phyloP scores from a whole-genome alignment of 768 basidiomycete genomes.

The Leucocoprinus sp. region DNA sequence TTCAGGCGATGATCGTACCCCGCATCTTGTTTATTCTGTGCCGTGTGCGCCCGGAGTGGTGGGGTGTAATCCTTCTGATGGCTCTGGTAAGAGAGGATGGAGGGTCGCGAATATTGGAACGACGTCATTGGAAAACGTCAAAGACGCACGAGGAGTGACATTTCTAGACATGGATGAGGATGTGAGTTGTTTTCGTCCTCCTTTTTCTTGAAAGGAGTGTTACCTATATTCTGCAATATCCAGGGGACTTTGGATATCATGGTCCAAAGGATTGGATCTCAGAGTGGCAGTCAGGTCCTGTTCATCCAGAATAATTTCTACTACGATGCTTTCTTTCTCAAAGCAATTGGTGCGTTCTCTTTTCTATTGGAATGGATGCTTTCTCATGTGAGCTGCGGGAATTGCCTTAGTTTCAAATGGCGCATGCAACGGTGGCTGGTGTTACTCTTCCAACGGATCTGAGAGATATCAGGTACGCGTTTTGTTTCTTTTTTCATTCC shows the following conservation, averaged over 20 bases:
- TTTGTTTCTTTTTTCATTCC: background rate
- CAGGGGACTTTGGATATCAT: conserved; percentile 90
- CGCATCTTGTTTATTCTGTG: conserved; percentile 55
- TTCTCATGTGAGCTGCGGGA: background rate
- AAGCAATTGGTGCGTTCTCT: conserved; percentile 70
- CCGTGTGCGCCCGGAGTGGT: conserved; percentile 46
- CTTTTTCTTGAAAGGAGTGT: background rate
- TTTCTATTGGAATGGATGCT: background rate
- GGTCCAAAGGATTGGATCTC: conserved; percentile 72
- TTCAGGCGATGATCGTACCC: conserved; percentile 36
- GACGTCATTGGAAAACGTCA: conserved; percentile 53
- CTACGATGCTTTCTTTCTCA: conserved; percentile 97
- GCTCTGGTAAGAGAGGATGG: conserved; percentile 59
- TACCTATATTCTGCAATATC: background rate
- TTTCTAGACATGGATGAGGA: conserved; percentile 96
- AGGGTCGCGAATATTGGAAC: conserved; percentile 44
- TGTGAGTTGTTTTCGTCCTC: conserved; percentile 46
- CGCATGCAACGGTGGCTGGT: conserved; percentile 80
- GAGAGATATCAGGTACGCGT: conserved; percentile 62
- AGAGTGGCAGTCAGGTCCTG: conserved; percentile 49
- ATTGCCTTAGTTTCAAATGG: conserved; percentile 71
- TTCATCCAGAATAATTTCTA: conserved; percentile 98
- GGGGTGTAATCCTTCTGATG: conserved; percentile 49
- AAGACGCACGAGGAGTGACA: conserved; percentile 69
- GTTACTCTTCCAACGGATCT: conserved; percentile 52